phyloP scores from a whole-genome alignment of 2,329 filamentous ascomycete genomes.

The Apiospora aurea region DNA sequence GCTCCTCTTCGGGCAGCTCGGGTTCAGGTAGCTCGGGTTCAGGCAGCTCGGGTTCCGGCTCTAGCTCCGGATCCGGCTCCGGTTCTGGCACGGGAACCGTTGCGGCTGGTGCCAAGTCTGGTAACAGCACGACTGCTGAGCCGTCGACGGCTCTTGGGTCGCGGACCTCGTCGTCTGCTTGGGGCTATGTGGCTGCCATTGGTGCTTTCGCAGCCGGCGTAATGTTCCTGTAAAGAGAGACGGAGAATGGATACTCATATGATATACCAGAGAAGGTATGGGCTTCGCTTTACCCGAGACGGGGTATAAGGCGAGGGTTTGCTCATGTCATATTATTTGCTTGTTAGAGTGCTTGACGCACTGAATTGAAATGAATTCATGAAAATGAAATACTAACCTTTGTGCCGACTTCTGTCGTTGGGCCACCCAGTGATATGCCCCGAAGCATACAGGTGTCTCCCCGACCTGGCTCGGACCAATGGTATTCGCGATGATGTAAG shows the following conservation, averaged over 20 bases:
- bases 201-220: background rate
- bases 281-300: background rate
- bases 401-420: background rate
- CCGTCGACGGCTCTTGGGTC: background rate
- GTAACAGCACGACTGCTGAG: background rate
- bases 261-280: background rate
- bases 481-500: background rate
- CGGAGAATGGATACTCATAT: background rate
- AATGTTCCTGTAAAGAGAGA: slow-evolving; percentile 5
- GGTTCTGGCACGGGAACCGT: background rate
- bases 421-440: background rate
- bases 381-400: background rate
- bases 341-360: slow-evolving; percentile 16
- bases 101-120: background rate
- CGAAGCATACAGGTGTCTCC: too few species aligned
- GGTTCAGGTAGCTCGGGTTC: slow-evolving; percentile 7
- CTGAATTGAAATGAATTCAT: slow-evolving; percentile 3
- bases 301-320: background rate
- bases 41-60: background rate
- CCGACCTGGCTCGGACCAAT: background rate
- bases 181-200: slow-evolving; percentile 5
- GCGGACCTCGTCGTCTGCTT: background rate
- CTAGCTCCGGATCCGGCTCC: background rate
- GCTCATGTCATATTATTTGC: background rate
- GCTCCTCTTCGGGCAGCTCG: slow-evolving; percentile 1